Conservation (phyloP, 2,329 filamentous ascomycete genomes). For the Diaporthe humulicola region DNA sequence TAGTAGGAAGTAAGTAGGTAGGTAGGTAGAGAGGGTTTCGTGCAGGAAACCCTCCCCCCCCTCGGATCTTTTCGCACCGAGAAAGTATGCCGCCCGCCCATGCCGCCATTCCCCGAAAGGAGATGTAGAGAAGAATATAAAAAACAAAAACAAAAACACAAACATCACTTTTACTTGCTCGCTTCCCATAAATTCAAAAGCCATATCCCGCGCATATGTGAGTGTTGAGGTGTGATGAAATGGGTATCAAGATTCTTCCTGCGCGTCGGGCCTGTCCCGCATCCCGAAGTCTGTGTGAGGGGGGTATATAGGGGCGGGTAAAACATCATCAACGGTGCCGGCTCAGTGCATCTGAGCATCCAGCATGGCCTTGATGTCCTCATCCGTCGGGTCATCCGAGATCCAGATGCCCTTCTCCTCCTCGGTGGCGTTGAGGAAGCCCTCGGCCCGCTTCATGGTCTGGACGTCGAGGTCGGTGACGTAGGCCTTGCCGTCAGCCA, state of each 20-base stretch:
- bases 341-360: conserved; percentile 45
- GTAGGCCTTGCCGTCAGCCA: conserved; percentile 82
- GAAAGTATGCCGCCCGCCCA: conserved; percentile 15
- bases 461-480: conserved; percentile 94
- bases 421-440: conserved; percentile 81
- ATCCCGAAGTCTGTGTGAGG: conserved; percentile 10
- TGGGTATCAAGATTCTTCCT: conserved; percentile 19
- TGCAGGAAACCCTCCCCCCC: background rate
- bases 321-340: background rate
- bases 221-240: conserved; percentile 14
- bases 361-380: conserved; percentile 72
- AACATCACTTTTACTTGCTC: conserved; percentile 26
- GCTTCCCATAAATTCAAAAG: conserved; percentile 23
- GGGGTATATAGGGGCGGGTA: background rate
- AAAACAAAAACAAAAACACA: background rate
- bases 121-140: background rate
- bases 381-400: conserved; percentile 76
- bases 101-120: conserved; percentile 9
- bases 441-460: conserved; percentile 89
- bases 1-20: conserved; percentile 13
- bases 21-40: too few relatives aligned
- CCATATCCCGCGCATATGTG: conserved; percentile 1
- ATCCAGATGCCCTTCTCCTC: conserved; percentile 92
- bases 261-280: conserved; percentile 16
- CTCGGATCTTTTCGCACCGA: background rate